phyloP scores from a whole-genome alignment of 2,329 filamentous ascomycete genomes.

The Botrytis sinoallii region DNA sequence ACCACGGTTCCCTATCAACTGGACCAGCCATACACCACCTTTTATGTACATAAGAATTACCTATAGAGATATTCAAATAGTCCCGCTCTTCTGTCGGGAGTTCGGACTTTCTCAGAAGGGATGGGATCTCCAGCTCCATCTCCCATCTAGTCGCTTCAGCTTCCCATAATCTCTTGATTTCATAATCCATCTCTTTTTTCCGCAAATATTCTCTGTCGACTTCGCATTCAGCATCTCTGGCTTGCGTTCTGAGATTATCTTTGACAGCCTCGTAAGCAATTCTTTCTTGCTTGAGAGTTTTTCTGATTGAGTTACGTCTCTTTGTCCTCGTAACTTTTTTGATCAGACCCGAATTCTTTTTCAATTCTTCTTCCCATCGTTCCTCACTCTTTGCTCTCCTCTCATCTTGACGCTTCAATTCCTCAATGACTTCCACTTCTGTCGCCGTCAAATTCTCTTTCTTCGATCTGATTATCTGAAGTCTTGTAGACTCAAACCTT shows the following conservation, averaged over 20 bases:
- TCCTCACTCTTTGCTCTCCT: not conserved
- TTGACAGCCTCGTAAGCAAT: not conserved
- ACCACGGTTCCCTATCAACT: not conserved
- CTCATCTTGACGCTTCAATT: not conserved
- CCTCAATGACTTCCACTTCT: not conserved
- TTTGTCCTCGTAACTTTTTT: not conserved
- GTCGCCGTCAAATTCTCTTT: not conserved
- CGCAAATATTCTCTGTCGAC: not conserved
- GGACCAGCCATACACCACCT: not conserved
- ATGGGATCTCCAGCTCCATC: not conserved
- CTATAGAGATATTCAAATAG: not conserved
- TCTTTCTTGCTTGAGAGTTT: not conserved
- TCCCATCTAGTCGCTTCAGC: not conserved
- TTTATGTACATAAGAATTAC: not conserved
- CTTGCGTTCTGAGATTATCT: not conserved
- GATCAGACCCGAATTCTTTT: not conserved
- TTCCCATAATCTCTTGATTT: not conserved
- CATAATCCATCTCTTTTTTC: not conserved
- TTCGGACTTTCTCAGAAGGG: not conserved
- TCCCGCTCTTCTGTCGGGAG: not conserved
- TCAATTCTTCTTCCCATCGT: not conserved
- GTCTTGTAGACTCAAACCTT: not conserved
- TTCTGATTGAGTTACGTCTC: not conserved
- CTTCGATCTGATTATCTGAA: not conserved
- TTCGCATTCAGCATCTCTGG: not conserved